Base-by-base conservation (phyloP, 345 rosid genomes). In the Dimocarpus longan region DNA sequence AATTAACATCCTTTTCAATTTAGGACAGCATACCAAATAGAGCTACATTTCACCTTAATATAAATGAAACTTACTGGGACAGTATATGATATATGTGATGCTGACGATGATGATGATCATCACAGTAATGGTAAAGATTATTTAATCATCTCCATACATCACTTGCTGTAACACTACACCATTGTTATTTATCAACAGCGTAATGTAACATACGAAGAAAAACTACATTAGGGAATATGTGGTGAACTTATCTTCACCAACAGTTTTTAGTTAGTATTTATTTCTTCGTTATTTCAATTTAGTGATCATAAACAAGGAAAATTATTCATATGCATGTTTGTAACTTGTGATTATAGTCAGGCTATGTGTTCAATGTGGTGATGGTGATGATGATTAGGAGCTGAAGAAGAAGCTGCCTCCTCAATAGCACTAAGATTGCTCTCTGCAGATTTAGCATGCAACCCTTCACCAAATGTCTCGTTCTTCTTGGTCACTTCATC, bases 401-500 rank as follows among this genome's bases (percentile, higher is more conserved):
- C 76, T 16, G 80, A 71, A 72, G 81, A 11, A 71, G 79, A 39
- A n/a, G 56, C 59, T 69, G 44, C 71, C 50, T 18, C 70, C n/a
- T 62, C 78, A 40, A 79, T 42, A 5, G 66, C 52, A 42, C 74
- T 76, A 42, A 66, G 22, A 3, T 44, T 60, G 21, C 8, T 15
- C 68, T 66, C 80, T 10, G 59, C 11, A 42, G 74, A 60, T 54
- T 76, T 69, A 43, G 39, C 70, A 40, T 72, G 81, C 46, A 78
- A 24, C 6, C 79, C 84, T 43, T 72, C 32, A 11, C 78, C 83
- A 21, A 69, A 66, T 7, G 79, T 83, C 46, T 87, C 89, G 0
- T 84, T 81, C 80, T 85, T 86, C 48, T 59, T 82, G 54, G 84
- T 78, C n/a, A 59, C 67, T 66, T 87, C 93, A 68, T 85, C 84